Evolutionary conservation across 2,329 filamentous ascomycete genomes (phyloP), one percentile per base, ranked within the genome.

Genomic region (Alternaria hordeiaustralica): DNA sequence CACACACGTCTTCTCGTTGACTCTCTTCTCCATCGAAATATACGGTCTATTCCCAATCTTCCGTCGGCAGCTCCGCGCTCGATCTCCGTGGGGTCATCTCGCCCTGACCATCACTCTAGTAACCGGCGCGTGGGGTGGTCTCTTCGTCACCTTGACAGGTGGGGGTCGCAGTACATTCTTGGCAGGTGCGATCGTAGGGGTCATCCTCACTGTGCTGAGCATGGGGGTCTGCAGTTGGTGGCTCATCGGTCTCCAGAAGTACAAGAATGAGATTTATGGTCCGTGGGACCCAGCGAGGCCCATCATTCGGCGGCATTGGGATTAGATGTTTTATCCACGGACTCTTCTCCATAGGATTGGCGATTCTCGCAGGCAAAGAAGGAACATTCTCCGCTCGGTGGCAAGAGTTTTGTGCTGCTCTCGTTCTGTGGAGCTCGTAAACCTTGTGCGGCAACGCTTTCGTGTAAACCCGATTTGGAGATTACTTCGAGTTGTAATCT

Each of bases 21-120:
- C 95, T 1, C 87, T 99, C 6, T 98, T 99, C 86, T 94, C 91
- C 65, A 98, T 99, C 71, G 93, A 99, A 78, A 93, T 99, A 1
- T 99, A 98, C 79, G 96, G 95, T 0, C 86, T 99, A 8, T 98
- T 98, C 71, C 96, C 96, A n/a, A 94, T 99, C 5, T 98, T 98
- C 76, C 86, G 96, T n/a, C 88, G 94, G 6, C 93, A 97, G 75
- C 87, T 97, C 10, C 88, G 92, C 15, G 91, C 95, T 76, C 87
- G 92, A 41, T 94, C 90, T 63, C 96, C 92, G 90, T 87, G 84
- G 2, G 93, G 94, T 23, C 94, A 99, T 79, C 85, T 96, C 4
- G 75, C 87, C 1, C 85, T 97, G 21, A 97, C 95, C 0, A 84
- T 90, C 8, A 81, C 90, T 13, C 86, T 98, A 21, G 91, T 97